These are phyloP conservation scores for Coemansia sp. DNA, from an alignment of 192 early-diverging fungal genomes.

Conservation along the genomic window DNA sequence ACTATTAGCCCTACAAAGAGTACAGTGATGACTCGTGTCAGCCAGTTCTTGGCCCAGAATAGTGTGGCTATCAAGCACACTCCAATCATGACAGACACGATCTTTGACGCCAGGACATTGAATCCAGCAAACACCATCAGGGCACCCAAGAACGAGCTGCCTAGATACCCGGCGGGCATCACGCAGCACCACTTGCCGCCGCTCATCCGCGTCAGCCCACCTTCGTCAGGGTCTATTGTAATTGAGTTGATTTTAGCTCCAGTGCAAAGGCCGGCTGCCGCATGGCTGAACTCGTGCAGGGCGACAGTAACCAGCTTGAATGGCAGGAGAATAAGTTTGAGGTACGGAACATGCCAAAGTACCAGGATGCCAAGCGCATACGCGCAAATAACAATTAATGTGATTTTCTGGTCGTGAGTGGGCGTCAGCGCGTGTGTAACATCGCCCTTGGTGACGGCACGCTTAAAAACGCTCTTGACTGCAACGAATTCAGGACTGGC, in stretches of 20 bases:
- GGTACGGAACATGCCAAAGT: slow-evolving; percentile 85
- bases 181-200: slow-evolving; percentile 82
- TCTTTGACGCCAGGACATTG: slow-evolving; percentile 82
- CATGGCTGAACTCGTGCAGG: slow-evolving; percentile 96
- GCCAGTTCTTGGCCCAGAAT: slow-evolving; percentile 88
- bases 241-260: slow-evolving; percentile 88
- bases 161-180: slow-evolving; percentile 90
- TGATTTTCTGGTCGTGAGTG: slow-evolving; percentile 40
- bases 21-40: slow-evolving; percentile 77
- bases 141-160: slow-evolving; percentile 85
- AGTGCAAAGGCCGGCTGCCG: slow-evolving; percentile 80
- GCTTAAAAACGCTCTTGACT: slow-evolving; percentile 13
- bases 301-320: slow-evolving; percentile 95
- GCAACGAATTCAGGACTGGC: neutral
- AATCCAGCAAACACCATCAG: slow-evolving; percentile 94
- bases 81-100: slow-evolving; percentile 84
- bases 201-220: slow-evolving; percentile 81
- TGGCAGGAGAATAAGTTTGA: slow-evolving; percentile 86
- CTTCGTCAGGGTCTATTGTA: slow-evolving; percentile 89
- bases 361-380: slow-evolving; percentile 68
- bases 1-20: slow-evolving; percentile 81
- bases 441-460: slow-evolving; percentile 31
- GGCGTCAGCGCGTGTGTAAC: slow-evolving; percentile 38
- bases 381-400: slow-evolving; percentile 59
- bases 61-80: slow-evolving; percentile 78